Evolutionary conservation across 2,329 filamentous ascomycete species (phyloP).

Genomic region (Colletotrichum costaricense): DNA sequence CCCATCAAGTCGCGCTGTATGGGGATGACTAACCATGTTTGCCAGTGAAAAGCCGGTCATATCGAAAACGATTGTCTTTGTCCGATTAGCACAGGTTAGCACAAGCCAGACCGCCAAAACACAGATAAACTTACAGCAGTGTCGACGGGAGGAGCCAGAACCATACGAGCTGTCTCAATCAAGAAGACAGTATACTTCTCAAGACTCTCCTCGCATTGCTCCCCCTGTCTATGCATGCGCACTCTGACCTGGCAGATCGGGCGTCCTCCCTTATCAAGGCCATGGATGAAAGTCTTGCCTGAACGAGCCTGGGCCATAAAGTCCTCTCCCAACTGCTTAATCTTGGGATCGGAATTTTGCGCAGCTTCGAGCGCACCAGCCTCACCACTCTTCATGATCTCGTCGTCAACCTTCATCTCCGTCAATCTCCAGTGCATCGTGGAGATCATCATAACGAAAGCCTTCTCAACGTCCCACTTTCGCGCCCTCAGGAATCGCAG

Average conservation of each 20-base stretch:
- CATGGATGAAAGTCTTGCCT: conserved; percentile 95
- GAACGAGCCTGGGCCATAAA: conserved; percentile 87
- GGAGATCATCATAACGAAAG: conserved; percentile 92
- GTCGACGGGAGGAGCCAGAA: conserved; percentile 83
- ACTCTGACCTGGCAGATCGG: conserved; percentile 90
- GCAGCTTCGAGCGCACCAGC: conserved; percentile 71
- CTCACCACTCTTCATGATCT: conserved; percentile 85
- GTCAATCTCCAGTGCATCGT: conserved; percentile 91
- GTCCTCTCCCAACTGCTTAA: conserved; percentile 77
- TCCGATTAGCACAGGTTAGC: conserved; percentile 22
- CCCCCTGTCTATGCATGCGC: conserved; percentile 82
- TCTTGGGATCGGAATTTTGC: conserved; percentile 64
- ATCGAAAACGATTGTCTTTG: conserved; percentile 90
- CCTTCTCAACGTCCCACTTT: conserved; percentile 96
- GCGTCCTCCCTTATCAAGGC: conserved; percentile 83
- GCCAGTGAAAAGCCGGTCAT: conserved; percentile 94
- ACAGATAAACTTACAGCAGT: conserved; percentile 79
- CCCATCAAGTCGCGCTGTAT: background rate
- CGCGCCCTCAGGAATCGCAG: conserved; percentile 88
- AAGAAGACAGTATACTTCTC: conserved; percentile 93
- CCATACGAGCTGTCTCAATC: conserved; percentile 92
- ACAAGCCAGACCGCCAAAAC: too few species aligned
- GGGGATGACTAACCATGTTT: conserved; percentile 78
- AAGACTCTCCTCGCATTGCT: conserved; percentile 83
- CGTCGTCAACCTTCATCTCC: conserved; percentile 89